Base-by-base conservation (phyloP, 2,329 filamentous ascomycete species). In the Raffaelea deltoideospora region DNA sequence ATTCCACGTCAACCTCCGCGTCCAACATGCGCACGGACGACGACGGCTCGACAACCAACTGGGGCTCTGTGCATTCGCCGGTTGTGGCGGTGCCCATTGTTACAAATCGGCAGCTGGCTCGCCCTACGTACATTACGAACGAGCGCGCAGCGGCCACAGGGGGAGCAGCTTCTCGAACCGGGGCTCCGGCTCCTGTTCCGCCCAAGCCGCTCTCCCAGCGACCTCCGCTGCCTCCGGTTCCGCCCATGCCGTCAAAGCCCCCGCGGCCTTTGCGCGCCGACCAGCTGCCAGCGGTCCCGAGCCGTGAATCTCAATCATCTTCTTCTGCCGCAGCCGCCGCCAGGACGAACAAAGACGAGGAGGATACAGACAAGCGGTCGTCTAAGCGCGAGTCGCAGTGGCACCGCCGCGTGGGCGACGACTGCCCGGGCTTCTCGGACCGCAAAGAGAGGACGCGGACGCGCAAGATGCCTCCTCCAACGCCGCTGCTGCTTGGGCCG, bases 381-480 rank as follows among this genome's bases (percentile, higher is more conserved):
- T n/a, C 10, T n/a, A 33, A 42, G 11, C 27, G 23, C 47, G 36
- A 51, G 20, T 52, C 56, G 5, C 35, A 45, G 45, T 76, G 71
- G 63, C 69, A 77, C 48, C 61, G 58, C 26, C 67, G 72, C 3
- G 56, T 77, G 33, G 74, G 74, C 19, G 69, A 77, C 31, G 57
- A 66, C 18, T 67, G 67, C 37, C 69, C 69, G 18, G 64, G 67
- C 2, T 79, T 79, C 46, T 75, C 74, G 2, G 60, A 61, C 26
- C 62, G 71, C 40, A 62, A 60, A 46, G 53, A 59, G 27, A 59
- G 55, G 37, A 52, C 49, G 5, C 59, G 57, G 28, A 59, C 59
- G 17, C 62, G 69, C 39, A 70, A 67, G 45, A 65, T 67, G 52
- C 62, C 67, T 11, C 70, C 69, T 7, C 74, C 74, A 2, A 59